Conservation (phyloP, 2,329 filamentous ascomycete genomes). For the Fusarium domesticum region DNA sequence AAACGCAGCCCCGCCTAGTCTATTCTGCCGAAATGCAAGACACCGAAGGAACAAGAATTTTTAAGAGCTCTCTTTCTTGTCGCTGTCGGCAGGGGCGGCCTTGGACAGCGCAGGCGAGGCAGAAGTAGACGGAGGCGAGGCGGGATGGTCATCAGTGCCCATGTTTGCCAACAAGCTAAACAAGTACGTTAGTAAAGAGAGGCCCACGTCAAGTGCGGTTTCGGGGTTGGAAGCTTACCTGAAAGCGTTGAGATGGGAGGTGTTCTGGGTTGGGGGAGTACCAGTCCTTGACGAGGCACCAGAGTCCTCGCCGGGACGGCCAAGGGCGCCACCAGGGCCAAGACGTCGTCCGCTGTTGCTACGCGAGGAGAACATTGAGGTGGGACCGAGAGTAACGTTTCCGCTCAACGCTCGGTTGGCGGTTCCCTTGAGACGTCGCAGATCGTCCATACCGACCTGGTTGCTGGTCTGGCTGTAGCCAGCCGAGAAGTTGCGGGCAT, state of each 20-base stretch:
- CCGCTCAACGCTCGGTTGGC: constrained; percentile 59
- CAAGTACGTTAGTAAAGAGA: constrained; percentile 3
- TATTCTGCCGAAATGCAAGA: constrained; percentile 50
- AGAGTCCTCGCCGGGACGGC: constrained; percentile 77
- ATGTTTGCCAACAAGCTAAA: constrained; percentile 56
- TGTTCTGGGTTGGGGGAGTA: constrained; percentile 68
- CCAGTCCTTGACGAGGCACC: constrained; percentile 83
- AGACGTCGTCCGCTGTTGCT: constrained; percentile 86
- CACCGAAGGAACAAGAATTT: constrained; percentile 34
- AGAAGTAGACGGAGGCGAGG: constrained; percentile 67
- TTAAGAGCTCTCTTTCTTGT: constrained; percentile 52
- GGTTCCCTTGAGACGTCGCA: constrained; percentile 73
- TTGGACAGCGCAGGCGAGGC: constrained; percentile 66
- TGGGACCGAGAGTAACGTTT: constrained; percentile 71
- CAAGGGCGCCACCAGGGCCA: constrained; percentile 69
- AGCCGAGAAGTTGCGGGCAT: constrained; percentile 78
- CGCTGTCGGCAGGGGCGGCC: constrained; percentile 51
- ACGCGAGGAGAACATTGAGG: constrained; percentile 82
- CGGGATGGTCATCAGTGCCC: constrained; percentile 58
- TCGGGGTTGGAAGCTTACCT: constrained; percentile 59
- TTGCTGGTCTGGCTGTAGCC: constrained; percentile 75
- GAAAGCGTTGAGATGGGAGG: constrained; percentile 83
- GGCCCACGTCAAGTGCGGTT: neutral
- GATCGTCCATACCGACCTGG: constrained; percentile 86
- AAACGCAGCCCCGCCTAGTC: constrained; percentile 46